Conservation (phyloP, 108 stramenopile species). For the Hondaea fermentalgiana region DNA sequence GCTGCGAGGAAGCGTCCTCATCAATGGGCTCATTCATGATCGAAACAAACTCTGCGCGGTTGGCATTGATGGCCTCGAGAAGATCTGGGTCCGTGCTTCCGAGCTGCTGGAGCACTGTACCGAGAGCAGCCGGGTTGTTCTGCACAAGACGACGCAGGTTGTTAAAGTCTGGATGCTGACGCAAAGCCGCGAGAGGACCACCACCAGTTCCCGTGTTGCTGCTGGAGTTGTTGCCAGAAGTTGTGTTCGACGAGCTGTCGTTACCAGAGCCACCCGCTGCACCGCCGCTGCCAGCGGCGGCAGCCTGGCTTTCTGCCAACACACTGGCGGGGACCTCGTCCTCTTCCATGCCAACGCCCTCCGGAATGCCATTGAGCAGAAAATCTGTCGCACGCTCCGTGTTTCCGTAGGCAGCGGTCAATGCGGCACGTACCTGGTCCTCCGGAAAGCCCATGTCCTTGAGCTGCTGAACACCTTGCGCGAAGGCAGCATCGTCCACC, state of each 20-base stretch:
- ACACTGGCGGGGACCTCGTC: not conserved
- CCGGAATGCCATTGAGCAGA: slow-evolving; percentile 91
- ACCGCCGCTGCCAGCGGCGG: not conserved
- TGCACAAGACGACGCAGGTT: slow-evolving; percentile 78
- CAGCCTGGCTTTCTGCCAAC: too few species aligned
- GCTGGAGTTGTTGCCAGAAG: not conserved
- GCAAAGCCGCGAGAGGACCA: slow-evolving; percentile 61
- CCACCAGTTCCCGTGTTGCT: not conserved
- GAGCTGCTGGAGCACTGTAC: slow-evolving; percentile 74
- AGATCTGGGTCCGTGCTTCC: slow-evolving; percentile 83
- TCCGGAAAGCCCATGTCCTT: slow-evolving; percentile 52
- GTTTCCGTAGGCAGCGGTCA: slow-evolving; percentile 86
- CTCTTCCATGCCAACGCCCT: slow-evolving; percentile 19
- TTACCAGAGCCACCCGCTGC: not conserved
- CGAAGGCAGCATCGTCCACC: not conserved
- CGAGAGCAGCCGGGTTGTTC: slow-evolving; percentile 74
- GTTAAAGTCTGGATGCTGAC: slow-evolving; percentile 88
- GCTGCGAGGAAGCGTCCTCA: slow-evolving; percentile 34
- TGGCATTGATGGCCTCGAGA: slow-evolving; percentile 75
- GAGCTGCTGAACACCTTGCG: not conserved
- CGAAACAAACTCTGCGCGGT: slow-evolving; percentile 79
- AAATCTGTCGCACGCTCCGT: slow-evolving; percentile 90
- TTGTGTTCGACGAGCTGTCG: not conserved
- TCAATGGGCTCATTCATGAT: slow-evolving; percentile 95
- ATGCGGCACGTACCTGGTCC: slow-evolving; percentile 56